These are phyloP conservation scores for Saraca asoca DNA, from an alignment of 331 rosid genomes.

Conservation along the genomic window DNA sequence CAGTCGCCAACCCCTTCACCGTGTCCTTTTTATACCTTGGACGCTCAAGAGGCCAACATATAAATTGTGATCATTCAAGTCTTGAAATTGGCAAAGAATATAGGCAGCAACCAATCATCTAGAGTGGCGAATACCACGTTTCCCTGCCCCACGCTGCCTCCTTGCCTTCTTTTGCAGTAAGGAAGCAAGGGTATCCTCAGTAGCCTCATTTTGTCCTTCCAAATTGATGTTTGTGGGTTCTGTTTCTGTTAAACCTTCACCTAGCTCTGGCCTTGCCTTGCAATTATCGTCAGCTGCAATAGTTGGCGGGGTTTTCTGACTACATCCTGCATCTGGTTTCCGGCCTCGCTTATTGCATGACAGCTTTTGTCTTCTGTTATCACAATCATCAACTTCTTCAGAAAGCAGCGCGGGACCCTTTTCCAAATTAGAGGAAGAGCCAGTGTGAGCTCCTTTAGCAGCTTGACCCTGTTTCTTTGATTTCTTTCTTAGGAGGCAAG, in stretches of 20 bases:
- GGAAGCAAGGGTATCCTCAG: constrained; percentile 14
- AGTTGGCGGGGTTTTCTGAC: constrained; percentile 5
- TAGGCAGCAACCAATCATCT: constrained; percentile 7
- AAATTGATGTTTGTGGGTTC: constrained; percentile 24
- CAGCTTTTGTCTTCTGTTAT: constrained; percentile 1
- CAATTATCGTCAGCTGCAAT: constrained; percentile 14
- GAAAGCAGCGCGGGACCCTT: constrained; percentile 12
- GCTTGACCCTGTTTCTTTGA: constrained; percentile 24
- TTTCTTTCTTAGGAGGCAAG: constrained; percentile 31
- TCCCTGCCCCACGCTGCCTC: constrained; percentile 27
- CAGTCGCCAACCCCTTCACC: not conserved
- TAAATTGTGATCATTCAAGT: not conserved
- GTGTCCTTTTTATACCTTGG: too few relatives aligned
- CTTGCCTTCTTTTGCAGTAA: constrained; percentile 29
- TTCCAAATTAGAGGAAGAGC: constrained; percentile 17
- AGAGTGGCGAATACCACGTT: constrained; percentile 2
- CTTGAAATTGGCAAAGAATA: not conserved
- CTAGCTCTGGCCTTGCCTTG: constrained; percentile 26
- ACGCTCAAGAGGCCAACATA: not conserved
- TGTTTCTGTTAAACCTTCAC: constrained; percentile 23
- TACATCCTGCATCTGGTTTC: not conserved
- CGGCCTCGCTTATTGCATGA: not conserved
- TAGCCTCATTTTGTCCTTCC: constrained; percentile 29
- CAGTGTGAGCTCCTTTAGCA: constrained; percentile 1
- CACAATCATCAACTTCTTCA: constrained; percentile 1